Base-by-base conservation (phyloP, 305 asterid species). In the Lippia alba region DNA sequence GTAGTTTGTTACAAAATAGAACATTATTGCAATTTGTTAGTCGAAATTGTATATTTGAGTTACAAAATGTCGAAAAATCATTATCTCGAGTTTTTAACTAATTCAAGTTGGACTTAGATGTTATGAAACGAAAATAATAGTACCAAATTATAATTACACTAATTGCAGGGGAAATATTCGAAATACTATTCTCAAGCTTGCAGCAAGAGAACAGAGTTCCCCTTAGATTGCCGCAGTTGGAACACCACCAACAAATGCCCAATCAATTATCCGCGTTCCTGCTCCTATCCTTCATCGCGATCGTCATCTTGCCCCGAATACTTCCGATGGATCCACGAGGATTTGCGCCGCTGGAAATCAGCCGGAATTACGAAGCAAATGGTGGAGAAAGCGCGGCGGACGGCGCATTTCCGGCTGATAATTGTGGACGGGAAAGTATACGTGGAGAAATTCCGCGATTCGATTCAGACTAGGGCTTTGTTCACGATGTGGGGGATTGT, bases 301-400 rank as follows among this genome's bases (percentile, higher is more conserved):
- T 39, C 85, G 14, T 70, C 85, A 16, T 70, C 82, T 17, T 94
- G 99, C 76, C 99, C 97, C 15, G 91, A 85, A 3, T 89, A 84
- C 59, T 88, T 88, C 80, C 84, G 93, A 79, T 91, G 97, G 97
- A 94, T 94, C 19, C 87, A 91, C 78, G 91, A 91, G 54, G 99
- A 94, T 70, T 75, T 94, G n/a, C 78, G 78, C 57, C 92, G 71
- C 57, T 94, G 99, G 97, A 87, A 58, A 15, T 64, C 62, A 46
- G 84, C 87, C 12, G 95, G 97, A 53, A 80, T 94, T 9, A 83
- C 88, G 61, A 33, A 70, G 60, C 88, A 77, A 3, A 83, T 77
- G 84, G 81, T 94, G 59, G 91, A 84, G 53, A 82, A 74, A 24
- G 91, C 89, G 2, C 73, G 68, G 40, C 33, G 6, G 39, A 71